Evolutionary conservation across 495 filamentous ascomycete species (phyloP).

Genomic region (Aspergillus carlsbadensis): DNA sequence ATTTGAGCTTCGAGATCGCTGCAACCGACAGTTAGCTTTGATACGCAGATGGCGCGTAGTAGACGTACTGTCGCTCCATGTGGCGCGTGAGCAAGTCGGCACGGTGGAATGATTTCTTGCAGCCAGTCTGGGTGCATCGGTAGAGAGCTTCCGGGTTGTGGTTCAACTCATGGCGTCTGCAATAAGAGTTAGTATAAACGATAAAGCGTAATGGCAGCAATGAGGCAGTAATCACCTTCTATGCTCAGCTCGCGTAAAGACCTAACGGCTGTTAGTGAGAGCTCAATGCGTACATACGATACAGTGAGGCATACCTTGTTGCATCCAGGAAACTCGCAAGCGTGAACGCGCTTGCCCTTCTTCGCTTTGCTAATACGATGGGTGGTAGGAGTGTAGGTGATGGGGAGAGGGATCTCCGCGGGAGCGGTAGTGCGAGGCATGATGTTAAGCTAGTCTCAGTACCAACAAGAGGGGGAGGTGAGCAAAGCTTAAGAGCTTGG

Average conservation of each 20-base stretch:
- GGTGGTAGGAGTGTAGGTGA: slow-evolving; percentile 67
- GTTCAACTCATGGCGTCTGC: slow-evolving; percentile 82
- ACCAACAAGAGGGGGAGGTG: background rate
- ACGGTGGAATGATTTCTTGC: slow-evolving; percentile 78
- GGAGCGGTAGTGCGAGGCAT: slow-evolving; percentile 28
- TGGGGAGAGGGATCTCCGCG: slow-evolving; percentile 33
- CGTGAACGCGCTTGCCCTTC: slow-evolving; percentile 78
- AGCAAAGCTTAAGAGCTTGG: background rate
- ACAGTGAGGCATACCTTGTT: slow-evolving; percentile 54
- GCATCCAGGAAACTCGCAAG: slow-evolving; percentile 62
- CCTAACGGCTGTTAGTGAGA: slow-evolving; percentile 37
- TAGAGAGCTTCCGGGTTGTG: slow-evolving; percentile 70
- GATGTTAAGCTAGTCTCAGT: background rate
- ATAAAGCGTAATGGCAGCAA: background rate
- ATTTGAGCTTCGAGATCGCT: slow-evolving; percentile 45
- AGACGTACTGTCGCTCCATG: slow-evolving; percentile 75
- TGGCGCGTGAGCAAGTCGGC: slow-evolving; percentile 77
- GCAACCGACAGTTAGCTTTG: background rate
- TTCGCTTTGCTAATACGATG: slow-evolving; percentile 77
- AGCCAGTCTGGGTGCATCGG: slow-evolving; percentile 64
- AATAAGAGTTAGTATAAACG: slow-evolving; percentile 12
- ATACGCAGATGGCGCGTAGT: background rate
- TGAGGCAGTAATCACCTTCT: slow-evolving; percentile 53
- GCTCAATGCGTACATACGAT: background rate
- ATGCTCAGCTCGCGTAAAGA: slow-evolving; percentile 86